Evolutionary conservation across 345 rosid species (phyloP), one percentile per base, ranked within the genome.

Genomic region (Populus nigra): DNA sequence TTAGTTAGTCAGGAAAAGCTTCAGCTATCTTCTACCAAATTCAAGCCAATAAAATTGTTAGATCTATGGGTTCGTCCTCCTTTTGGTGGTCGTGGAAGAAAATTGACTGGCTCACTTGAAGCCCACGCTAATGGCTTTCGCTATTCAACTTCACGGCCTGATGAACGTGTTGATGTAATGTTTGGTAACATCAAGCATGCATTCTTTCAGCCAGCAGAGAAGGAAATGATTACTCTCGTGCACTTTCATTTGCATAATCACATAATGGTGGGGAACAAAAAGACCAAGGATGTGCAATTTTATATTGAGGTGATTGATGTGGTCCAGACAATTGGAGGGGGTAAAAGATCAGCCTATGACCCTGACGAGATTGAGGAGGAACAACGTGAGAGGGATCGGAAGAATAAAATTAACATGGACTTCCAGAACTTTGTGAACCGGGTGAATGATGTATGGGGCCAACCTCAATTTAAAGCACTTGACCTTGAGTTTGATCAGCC

Each of bases 401-500:
- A 96, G 81, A 92, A 92, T 78, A 92, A 96, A 83, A 90, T 91
- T 81, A 92, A 93, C 81, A 87, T 87, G 92, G 99, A 92, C 69
- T 96, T 92, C 68, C 90, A 89, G 78, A 89, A 79, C 85, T 96
- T 93, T 82, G 98, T 90, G 72, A 93, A 85, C 79, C 84, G 94
- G 76, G 93, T 91, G 39, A 96, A 92, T 62, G 99, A 91, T 73
- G 79, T 92, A 47, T 95, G 99, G 98, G 87, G 90, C 36, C 98
- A 92, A 75, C 91, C 96, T 8, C 96, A 93, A 78, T 91, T 93
- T 77, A 88, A 78, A 50, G 88, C 83, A 41, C 83, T 92, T 71
- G 99, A 93, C 83, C 97, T 96, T 27, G 98, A 96, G 85, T 96
- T 96, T 84, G 99, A 96, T 85, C 99, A 93, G 80, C 98, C 98